Evolutionary conservation across 345 rosid genomes (phyloP), one percentile per base, ranked within the genome.

Genomic region (Crucihimalaya himalaica): DNA sequence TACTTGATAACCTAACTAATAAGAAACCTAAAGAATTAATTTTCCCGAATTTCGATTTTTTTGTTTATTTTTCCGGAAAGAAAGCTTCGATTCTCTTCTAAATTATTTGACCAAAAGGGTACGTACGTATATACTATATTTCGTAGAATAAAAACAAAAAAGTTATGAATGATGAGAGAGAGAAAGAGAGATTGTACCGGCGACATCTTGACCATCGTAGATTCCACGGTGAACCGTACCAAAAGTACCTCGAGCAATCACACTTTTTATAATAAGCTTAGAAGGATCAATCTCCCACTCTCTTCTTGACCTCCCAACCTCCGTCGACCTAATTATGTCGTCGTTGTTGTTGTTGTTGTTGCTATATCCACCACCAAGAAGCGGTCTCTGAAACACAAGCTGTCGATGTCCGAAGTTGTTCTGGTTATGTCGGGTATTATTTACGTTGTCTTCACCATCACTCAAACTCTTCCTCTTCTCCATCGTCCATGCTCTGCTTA

Each of bases 251-350:
- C 97, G 87, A 66, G 96, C 99, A 55, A 95, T 90, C 62, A 82
- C 97, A 74, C 83, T 57, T 83, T 84, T 92, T 80, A 92, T 81
- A 3, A 86, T 25, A 51, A 95, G 97, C 85, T 90, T 90, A 66
- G 90, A 85, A 66, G 97, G 99, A 77, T 95, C 99, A 86, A 95
- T 92, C 88, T 95, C 99, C 99, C 97, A 95, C 62, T 87, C 99
- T 82, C 85, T 91, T 39, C 93, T 85, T 15, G 78, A 74, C 56
- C 92, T 85, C 21, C 76, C 81, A 3, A 37, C 56, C n/a, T 56
- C 57, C 21, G 46, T 72, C 29, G 46, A 42, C 55, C 45, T 53
- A 16, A 12, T 18, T 11, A 59, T 34, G 23, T 52, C 46, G 16
- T 72, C 52, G 10, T 27, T 42, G 39, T 54, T 68, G 34, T 67